phyloP scores from a whole-genome alignment of 2,329 filamentous ascomycete species.

The Fusarium transvaalense region DNA sequence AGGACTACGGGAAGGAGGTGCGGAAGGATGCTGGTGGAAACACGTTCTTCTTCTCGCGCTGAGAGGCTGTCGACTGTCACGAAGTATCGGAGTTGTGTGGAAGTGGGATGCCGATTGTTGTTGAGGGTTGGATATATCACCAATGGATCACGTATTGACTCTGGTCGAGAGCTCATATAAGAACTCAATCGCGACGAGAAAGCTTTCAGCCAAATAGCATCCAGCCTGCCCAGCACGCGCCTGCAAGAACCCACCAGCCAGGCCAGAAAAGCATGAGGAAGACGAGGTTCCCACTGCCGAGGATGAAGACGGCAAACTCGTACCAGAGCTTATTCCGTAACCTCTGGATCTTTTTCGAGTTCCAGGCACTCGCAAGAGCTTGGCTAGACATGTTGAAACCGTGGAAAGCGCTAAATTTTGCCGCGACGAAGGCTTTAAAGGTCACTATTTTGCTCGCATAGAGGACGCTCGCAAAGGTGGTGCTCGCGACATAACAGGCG shows the following conservation, averaged over 20 bases:
- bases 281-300: conserved; percentile 64
- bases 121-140: conserved; percentile 19
- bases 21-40: conserved; percentile 90
- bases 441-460: conserved; percentile 47
- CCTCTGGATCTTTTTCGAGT: conserved; percentile 52
- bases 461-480: conserved; percentile 43
- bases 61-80: conserved; percentile 36
- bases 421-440: conserved; percentile 46
- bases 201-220: conserved; percentile 51
- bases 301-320: conserved; percentile 64
- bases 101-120: conserved; percentile 7
- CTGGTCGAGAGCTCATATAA: conserved; percentile 18
- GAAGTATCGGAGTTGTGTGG: conserved; percentile 6
- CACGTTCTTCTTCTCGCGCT: conserved; percentile 83
- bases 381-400: conserved; percentile 49
- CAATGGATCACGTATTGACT: conserved; percentile 23
- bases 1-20: conserved; percentile 82
- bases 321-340: conserved; percentile 63
- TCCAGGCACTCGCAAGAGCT: conserved; percentile 53
- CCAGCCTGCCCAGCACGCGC: conserved; percentile 53
- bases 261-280: conserved; percentile 69
- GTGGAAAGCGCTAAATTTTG: conserved; percentile 50
- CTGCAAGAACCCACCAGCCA: conserved; percentile 64
- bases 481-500: conserved; percentile 50
- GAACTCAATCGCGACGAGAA: conserved; percentile 13